phyloP scores from a whole-genome alignment of 2,329 filamentous ascomycete species.

The Aspergillus latus region DNA sequence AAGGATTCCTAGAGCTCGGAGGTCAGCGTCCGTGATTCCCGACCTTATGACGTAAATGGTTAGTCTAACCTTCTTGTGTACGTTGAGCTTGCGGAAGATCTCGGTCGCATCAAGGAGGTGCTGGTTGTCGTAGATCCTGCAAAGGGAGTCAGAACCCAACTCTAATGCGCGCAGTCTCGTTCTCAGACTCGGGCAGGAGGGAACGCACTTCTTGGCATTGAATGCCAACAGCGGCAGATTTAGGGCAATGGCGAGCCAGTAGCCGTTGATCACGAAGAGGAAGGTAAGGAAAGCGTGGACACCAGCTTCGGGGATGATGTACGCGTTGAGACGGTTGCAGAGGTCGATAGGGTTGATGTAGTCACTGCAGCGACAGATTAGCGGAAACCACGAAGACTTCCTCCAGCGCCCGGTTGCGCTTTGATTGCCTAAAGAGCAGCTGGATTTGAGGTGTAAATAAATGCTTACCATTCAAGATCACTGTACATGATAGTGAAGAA shows the following conservation, averaged over 20 bases:
- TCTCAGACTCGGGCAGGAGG: background rate
- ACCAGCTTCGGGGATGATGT: slow-evolving; percentile 97
- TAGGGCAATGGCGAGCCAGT: slow-evolving; percentile 90
- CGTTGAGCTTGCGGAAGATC: slow-evolving; percentile 98
- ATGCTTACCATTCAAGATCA: slow-evolving; percentile 90
- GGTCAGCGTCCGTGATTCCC: slow-evolving; percentile 14
- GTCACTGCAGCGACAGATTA: slow-evolving; percentile 61
- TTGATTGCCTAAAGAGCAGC: background rate
- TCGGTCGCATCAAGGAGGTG: slow-evolving; percentile 96
- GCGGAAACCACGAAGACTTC: slow-evolving; percentile 6
- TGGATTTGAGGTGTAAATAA: background rate
- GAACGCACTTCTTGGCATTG: slow-evolving; percentile 94
- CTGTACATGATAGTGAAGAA: slow-evolving; percentile 99
- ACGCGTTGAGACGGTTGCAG: slow-evolving; percentile 99
- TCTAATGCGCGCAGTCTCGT: background rate
- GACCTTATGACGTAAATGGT: slow-evolving; percentile 10
- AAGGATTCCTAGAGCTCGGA: slow-evolving; percentile 76
- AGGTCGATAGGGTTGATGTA: slow-evolving; percentile 99
- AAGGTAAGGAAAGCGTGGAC: slow-evolving; percentile 96
- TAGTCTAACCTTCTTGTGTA: slow-evolving; percentile 85
- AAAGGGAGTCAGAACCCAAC: slow-evolving; percentile 22
- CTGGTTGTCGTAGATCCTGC: slow-evolving; percentile 92
- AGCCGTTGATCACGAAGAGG: slow-evolving; percentile 96
- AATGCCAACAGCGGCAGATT: slow-evolving; percentile 89
- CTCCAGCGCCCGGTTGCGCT: background rate